Percentiles rank a stretch among this genome's conserved stretches.
Conservation (phyloP, 176 grass and related monocot species). For the Raddia guianensis region DNA sequence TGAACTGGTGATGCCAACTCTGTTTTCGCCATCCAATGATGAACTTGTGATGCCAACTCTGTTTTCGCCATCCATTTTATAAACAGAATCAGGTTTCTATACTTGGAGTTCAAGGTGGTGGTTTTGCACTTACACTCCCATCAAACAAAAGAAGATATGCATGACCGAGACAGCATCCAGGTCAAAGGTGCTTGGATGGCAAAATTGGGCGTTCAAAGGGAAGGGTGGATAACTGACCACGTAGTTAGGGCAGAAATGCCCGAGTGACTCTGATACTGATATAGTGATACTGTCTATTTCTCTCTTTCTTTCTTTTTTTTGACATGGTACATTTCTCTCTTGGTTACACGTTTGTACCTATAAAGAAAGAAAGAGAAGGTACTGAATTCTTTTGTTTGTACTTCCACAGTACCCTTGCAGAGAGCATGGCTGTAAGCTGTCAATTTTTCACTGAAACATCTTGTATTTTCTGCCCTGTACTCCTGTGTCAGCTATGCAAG, state of each 20-base stretch:
- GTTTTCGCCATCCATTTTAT: background rate
- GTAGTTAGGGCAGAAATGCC: slow-evolving; percentile 29
- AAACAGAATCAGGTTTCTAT: slow-evolving; percentile 6
- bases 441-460: background rate
- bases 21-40: background rate
- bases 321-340: background rate
- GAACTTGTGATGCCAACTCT: background rate
- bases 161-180: background rate
- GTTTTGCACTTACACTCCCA: background rate
- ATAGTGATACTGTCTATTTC: background rate
- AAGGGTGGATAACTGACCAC: background rate
- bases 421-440: background rate
- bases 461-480: background rate
- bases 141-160: background rate
- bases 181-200: background rate
- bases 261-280: slow-evolving; percentile 27
- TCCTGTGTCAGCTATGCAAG: background rate
- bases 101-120: background rate
- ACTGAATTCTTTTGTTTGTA: background rate
- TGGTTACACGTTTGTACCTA: slow-evolving; percentile 26
- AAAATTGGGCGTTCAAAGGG: background rate
- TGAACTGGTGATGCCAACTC: background rate
- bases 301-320: background rate
- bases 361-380: slow-evolving; percentile 1
- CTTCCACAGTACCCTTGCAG: background rate